These are phyloP conservation scores for Fusarium piperis DNA, from an alignment of 2,329 filamentous ascomycete genomes.

Conservation along the genomic window DNA sequence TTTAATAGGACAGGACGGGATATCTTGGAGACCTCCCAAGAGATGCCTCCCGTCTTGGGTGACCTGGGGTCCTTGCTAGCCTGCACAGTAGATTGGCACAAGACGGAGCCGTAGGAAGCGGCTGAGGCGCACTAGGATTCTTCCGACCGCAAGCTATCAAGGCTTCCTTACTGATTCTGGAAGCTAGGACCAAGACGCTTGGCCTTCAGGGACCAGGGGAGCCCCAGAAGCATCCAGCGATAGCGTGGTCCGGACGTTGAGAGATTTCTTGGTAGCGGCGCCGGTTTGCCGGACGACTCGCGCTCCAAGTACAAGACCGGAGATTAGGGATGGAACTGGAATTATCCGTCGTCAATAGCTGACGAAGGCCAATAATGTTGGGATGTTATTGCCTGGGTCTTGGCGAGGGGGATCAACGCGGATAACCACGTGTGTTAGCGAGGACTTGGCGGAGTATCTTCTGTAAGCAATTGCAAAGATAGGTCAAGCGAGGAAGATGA, in stretches of 20 bases:
- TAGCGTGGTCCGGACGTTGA: not conserved
- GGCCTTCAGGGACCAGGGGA: not conserved
- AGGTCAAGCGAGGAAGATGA: not conserved
- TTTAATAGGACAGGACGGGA: not conserved
- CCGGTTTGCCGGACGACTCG: constrained; percentile 5
- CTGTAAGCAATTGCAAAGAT: not conserved
- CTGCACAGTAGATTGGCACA: not conserved
- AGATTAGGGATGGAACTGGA: constrained; percentile 19
- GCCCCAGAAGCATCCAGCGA: not conserved
- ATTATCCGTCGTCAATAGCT: not conserved
- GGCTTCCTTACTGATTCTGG: not conserved
- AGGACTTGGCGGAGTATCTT: not conserved
- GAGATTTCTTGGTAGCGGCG: constrained; percentile 6
- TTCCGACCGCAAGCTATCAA: not conserved
- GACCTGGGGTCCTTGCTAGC: not conserved
- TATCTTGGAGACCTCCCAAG: not conserved
- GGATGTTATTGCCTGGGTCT: not conserved
- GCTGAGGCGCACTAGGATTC: constrained; percentile 1
- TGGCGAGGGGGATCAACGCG: not conserved
- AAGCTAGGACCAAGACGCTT: not conserved
- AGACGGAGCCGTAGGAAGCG: not conserved
- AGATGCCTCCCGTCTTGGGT: not conserved
- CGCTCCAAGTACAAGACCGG: not conserved
- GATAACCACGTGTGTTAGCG: not conserved
- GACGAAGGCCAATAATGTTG: not conserved